A percentile compares a stretch with the other conserved stretches of the same genome.
phyloP scores from a whole-genome alignment of 257 asterid species.

The Vinca minor region DNA sequence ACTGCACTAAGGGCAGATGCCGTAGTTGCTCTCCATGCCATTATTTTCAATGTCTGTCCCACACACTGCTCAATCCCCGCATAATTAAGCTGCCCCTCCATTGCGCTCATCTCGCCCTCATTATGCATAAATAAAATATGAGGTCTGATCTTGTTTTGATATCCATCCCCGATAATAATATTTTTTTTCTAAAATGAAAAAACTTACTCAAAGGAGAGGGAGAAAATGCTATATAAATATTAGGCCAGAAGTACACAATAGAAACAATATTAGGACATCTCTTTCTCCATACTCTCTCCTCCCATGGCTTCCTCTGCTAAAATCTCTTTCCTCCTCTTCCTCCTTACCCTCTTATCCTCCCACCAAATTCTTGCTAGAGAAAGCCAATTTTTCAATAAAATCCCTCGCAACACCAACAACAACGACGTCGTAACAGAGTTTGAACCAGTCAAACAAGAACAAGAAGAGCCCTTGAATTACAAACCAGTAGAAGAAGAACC shows the following conservation, averaged over 20 bases:
- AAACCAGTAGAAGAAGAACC: conserved; percentile 39
- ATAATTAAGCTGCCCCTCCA: conserved; percentile 9
- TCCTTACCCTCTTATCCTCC: conserved; percentile 32
- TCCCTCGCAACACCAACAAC: conserved; percentile 35
- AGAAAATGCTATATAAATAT: too few relatives aligned
- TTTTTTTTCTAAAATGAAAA: too few relatives aligned
- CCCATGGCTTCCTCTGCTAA: conserved; percentile 48
- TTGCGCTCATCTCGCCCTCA: too few relatives aligned
- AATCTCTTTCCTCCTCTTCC: conserved; percentile 36
- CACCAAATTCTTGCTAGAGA: conserved; percentile 56
- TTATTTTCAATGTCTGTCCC: conserved; percentile 6
- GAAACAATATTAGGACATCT: not conserved
- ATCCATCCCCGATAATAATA: too few relatives aligned
- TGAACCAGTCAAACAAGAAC: conserved; percentile 18
- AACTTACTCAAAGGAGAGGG: too few relatives aligned
- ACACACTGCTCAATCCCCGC: conserved; percentile 7
- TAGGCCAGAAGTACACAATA: not conserved
- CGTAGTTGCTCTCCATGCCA: too few relatives aligned
- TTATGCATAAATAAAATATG: too few relatives aligned
- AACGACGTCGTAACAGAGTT: conserved; percentile 8
- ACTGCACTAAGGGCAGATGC: too few relatives aligned
- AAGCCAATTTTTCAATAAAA: conserved; percentile 69
- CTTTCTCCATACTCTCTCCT: conserved; percentile 3
- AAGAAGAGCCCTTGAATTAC: conserved; percentile 3
- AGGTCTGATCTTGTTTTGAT: too few relatives aligned